Percentiles rank a stretch among this genome's conserved stretches.
phyloP scores from a whole-genome alignment of 2,329 filamentous ascomycete species.

The Aotearoamyces nothofagi region DNA sequence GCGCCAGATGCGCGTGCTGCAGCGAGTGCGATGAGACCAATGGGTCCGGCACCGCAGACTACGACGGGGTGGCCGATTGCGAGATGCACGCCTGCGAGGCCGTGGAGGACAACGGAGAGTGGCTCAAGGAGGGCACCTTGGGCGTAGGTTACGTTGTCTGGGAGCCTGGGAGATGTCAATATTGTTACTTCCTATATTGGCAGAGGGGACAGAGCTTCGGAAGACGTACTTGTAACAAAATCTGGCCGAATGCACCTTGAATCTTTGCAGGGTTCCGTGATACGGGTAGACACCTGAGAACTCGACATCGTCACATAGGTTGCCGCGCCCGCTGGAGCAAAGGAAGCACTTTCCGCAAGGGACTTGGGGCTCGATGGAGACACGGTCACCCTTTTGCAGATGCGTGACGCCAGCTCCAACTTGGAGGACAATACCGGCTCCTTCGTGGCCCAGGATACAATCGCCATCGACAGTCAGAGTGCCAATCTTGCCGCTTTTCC shows the following conservation, averaged over 20 bases:
- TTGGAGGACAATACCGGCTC: slow-evolving; percentile 41
- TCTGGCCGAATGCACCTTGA: slow-evolving; percentile 44
- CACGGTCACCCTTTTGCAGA: slow-evolving; percentile 40
- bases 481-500: slow-evolving; percentile 49
- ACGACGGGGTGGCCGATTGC: slow-evolving; percentile 37
- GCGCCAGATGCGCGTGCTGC: slow-evolving; percentile 45
- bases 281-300: slow-evolving; percentile 48
- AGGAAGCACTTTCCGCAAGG: slow-evolving; percentile 45
- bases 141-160: slow-evolving; percentile 36
- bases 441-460: slow-evolving; percentile 52
- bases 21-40: slow-evolving; percentile 42
- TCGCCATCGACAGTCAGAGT: slow-evolving; percentile 44
- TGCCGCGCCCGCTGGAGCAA: slow-evolving; percentile 44
- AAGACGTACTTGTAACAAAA: slow-evolving; percentile 41
- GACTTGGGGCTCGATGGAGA: slow-evolving; percentile 52
- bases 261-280: slow-evolving; percentile 43
- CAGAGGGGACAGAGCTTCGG: neutral
- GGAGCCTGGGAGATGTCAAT: no score
- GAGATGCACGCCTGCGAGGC: slow-evolving; percentile 35
- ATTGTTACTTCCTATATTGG: no score
- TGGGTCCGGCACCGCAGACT: slow-evolving; percentile 47
- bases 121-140: slow-evolving; percentile 51
- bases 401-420: slow-evolving; percentile 37
- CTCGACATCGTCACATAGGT: slow-evolving; percentile 44
- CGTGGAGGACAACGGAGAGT: slow-evolving; percentile 46